A percentile compares a stretch with the other conserved stretches of the same genome.
These are phyloP conservation scores for Tolypocladium inflatum DNA, from an alignment of 2,329 filamentous ascomycete genomes.

Conservation along the genomic window DNA sequence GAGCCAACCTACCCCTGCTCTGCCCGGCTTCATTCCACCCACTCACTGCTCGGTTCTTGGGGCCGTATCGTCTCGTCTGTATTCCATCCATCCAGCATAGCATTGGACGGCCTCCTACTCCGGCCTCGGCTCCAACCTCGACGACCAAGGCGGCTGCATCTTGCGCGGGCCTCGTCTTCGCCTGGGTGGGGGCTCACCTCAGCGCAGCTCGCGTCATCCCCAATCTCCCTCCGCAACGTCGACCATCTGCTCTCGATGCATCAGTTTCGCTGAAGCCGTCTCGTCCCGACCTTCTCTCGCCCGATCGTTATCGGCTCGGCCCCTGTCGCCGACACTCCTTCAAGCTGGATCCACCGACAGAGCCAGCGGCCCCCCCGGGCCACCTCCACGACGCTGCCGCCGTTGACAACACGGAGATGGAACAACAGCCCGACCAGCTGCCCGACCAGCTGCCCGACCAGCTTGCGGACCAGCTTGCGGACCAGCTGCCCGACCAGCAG, in stretches of 20 bases:
- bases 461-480: background rate
- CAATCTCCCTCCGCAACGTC: background rate
- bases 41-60: background rate
- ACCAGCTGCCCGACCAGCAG: background rate
- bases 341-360: slow-evolving; percentile 44
- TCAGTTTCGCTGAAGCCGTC: background rate
- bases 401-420: slow-evolving; percentile 40
- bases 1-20: slow-evolving; percentile 5
- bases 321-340: slow-evolving; percentile 5
- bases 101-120: background rate
- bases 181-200: background rate
- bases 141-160: background rate
- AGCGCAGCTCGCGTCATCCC: background rate
- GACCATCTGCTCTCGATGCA: background rate
- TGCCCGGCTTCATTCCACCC: background rate
- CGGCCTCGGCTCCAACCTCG: background rate
- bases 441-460: background rate
- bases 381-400: slow-evolving; percentile 24
- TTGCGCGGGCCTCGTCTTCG: background rate
- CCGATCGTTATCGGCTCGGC: background rate
- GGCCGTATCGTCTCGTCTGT: background rate
- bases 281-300: background rate
- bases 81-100: background rate
- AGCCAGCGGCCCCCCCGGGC: slow-evolving; percentile 13
- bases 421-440: slow-evolving; percentile 7